Evolutionary conservation across 495 filamentous ascomycete genomes (phyloP).

Genomic region (Trichocladium uniseriatum): DNA sequence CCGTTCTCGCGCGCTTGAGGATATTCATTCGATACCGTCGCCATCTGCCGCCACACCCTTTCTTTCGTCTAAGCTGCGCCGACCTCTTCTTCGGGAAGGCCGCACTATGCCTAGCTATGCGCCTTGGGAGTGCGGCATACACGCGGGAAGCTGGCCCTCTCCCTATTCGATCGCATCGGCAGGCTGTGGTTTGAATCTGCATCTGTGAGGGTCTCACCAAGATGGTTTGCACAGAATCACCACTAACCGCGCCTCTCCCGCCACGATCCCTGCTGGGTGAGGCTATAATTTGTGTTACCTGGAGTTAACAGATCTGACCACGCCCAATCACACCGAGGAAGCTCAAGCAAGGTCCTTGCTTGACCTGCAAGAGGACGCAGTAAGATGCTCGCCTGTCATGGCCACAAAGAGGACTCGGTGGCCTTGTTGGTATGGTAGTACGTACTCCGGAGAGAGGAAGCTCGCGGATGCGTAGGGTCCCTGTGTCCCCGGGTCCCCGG

Average conservation of each 20-base stretch:
- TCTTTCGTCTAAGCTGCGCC: background rate
- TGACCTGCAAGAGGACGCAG: no score
- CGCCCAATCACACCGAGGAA: constrained; percentile 5
- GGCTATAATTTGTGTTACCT: constrained; percentile 19
- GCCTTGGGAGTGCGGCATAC: constrained; percentile 1
- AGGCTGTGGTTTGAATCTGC: no score
- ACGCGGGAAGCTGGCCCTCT: constrained; percentile 13
- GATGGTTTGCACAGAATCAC: constrained; percentile 1
- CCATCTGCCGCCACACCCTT: constrained; percentile 16
- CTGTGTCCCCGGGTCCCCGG: no score
- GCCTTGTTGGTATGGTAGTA: no score
- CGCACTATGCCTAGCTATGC: background rate
- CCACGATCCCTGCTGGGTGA: constrained; percentile 23
- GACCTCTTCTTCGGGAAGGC: background rate
- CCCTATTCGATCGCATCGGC: constrained; percentile 20
- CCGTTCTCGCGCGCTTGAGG: no score
- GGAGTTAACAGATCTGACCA: constrained; percentile 7
- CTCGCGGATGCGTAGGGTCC: no score
- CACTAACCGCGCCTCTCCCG: constrained; percentile 12
- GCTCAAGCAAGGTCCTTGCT: background rate
- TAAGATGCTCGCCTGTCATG: no score
- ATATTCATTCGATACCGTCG: no score
- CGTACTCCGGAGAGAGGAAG: no score
- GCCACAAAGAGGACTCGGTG: no score
- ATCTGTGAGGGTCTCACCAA: background rate